Evolutionary conservation across 2,329 filamentous ascomycete species (phyloP).

Genomic region (Corynespora cassiicola): DNA sequence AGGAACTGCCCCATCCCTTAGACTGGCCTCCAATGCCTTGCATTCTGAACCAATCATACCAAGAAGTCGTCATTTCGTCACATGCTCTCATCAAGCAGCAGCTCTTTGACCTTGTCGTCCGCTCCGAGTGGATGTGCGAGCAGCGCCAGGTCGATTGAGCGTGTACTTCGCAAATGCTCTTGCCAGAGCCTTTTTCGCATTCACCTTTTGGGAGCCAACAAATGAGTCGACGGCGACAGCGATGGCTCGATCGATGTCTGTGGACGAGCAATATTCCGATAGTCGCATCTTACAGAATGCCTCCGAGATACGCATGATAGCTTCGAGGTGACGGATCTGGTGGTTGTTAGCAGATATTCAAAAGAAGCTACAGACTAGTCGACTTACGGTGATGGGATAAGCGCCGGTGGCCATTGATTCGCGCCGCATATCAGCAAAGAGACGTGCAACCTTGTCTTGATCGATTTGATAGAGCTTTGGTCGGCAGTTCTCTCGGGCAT

Average conservation of each 20-base stretch:
- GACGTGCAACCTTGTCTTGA: conserved; percentile 90
- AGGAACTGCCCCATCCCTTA: too few species aligned
- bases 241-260: conserved; percentile 96
- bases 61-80: neutral
- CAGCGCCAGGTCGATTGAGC: conserved; percentile 53
- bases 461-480: conserved; percentile 98
- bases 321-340: conserved; percentile 94
- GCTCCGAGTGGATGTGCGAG: conserved; percentile 31
- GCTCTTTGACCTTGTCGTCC: conserved; percentile 36
- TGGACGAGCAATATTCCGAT: conserved; percentile 89
- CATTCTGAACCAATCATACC: too few species aligned
- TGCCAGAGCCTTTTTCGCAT: conserved; percentile 94
- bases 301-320: conserved; percentile 94
- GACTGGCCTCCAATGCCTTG: too few species aligned
- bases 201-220: conserved; percentile 94
- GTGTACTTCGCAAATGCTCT: conserved; percentile 95
- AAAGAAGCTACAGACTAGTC: neutral
- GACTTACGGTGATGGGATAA: conserved; percentile 92
- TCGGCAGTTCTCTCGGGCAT: conserved; percentile 84
- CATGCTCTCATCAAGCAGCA: conserved; percentile 23
- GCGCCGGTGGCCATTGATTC: conserved; percentile 93
- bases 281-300: conserved; percentile 97
- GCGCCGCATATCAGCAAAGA: conserved; percentile 95
- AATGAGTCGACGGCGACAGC: conserved; percentile 97
- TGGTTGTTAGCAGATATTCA: conserved; percentile 17